A percentile compares a stretch with the other conserved stretches of the same genome.
Conservation (phyloP, 345 rosid species). For the Eucalyptus urophylla region DNA sequence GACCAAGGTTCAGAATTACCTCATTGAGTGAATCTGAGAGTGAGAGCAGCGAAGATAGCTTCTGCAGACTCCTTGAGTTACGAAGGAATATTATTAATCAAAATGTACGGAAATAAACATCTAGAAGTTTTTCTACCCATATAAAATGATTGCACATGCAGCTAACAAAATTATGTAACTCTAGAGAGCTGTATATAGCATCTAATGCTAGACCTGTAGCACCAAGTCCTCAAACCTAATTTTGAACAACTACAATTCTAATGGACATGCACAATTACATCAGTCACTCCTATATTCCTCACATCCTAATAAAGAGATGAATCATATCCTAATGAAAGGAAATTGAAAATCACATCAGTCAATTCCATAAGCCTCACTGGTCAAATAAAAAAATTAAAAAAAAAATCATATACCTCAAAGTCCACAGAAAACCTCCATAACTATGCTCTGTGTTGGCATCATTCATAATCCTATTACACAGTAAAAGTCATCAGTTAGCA, state of each 20-base stretch:
- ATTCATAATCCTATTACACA: constrained; percentile 57
- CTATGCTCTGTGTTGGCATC: constrained; percentile 62
- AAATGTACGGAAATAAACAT: neutral
- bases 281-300: neutral
- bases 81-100: constrained; percentile 1
- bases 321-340: neutral
- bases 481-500: neutral
- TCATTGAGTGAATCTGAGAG: constrained; percentile 21
- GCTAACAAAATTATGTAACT: neutral
- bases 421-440: constrained; percentile 87
- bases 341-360: neutral
- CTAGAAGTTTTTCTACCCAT: neutral
- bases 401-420: constrained; percentile 58
- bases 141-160: neutral
- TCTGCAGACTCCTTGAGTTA: constrained; percentile 71
- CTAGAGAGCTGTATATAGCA: neutral
- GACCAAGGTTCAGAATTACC: constrained; percentile 12
- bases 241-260: neutral
- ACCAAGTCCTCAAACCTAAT: neutral
- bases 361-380: neutral
- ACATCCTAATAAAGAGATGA: neutral
- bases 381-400: neutral
- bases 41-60: constrained; percentile 31
- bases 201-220: neutral
- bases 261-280: neutral